Percentiles rank a stretch among this genome's conserved stretches.
These are phyloP conservation scores for Musa itinerans DNA, from an alignment of 176 grass and related monocot genomes.

Conservation along the genomic window DNA sequence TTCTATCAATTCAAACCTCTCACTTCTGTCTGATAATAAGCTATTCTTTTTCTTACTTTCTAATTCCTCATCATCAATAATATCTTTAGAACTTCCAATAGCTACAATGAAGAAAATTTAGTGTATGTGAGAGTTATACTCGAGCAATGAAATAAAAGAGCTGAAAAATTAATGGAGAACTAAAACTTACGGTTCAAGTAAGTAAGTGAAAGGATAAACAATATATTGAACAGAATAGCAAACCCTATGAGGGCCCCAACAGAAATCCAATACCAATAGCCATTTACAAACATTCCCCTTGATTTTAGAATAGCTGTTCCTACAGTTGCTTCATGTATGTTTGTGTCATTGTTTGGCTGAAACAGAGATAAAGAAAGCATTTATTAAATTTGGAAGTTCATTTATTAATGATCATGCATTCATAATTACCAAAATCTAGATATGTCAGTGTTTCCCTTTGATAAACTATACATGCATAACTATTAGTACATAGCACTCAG, in stretches of 20 bases:
- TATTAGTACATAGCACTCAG: background rate
- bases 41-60: slow-evolving; percentile 22
- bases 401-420: background rate
- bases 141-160: background rate
- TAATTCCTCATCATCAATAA: slow-evolving; percentile 29
- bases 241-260: slow-evolving; percentile 60
- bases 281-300: slow-evolving; percentile 52
- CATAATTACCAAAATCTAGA: background rate
- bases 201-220: slow-evolving; percentile 51
- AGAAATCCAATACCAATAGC: slow-evolving; percentile 69
- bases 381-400: background rate
- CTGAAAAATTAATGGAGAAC: background rate
- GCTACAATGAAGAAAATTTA: slow-evolving; percentile 36
- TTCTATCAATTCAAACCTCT: slow-evolving; percentile 17
- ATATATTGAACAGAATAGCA: slow-evolving; percentile 56
- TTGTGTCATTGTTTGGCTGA: slow-evolving; percentile 56
- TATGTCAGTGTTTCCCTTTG: background rate
- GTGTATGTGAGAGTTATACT: slow-evolving; percentile 6
- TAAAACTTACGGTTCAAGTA: slow-evolving; percentile 62
- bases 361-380: slow-evolving; percentile 4
- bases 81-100: slow-evolving; percentile 30
- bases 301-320: slow-evolving; percentile 78
- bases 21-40: slow-evolving; percentile 7
- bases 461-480: background rate
- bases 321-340: slow-evolving; percentile 50